Evolutionary conservation across 306 rosid species (phyloP).

Genomic region (Sechiopsis laciniata): DNA sequence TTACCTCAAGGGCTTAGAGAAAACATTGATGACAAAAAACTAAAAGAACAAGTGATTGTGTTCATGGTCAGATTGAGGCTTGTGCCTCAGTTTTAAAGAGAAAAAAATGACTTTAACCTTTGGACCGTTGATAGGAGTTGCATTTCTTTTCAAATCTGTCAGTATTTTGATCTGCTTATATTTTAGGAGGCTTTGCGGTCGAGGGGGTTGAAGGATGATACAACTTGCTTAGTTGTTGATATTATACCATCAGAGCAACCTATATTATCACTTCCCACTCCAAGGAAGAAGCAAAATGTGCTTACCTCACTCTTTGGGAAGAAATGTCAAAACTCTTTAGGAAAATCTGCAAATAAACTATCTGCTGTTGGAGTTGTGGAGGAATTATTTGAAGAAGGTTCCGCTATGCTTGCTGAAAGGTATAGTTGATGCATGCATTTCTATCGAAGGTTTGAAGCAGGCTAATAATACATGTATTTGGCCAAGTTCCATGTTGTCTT

Average conservation of each 20-base stretch:
- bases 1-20: too few species aligned
- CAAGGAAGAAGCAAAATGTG: constrained; percentile 64
- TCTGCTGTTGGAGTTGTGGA: constrained; percentile 84
- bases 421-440: constrained; percentile 20
- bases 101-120: too few species aligned
- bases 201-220: constrained; percentile 96
- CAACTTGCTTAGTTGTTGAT: constrained; percentile 96
- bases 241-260: constrained; percentile 78
- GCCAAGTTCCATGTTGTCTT: too few species aligned
- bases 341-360: constrained; percentile 67
- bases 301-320: constrained; percentile 72
- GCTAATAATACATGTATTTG: too few species aligned
- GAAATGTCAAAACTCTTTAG: constrained; percentile 52
- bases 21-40: neutral
- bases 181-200: constrained; percentile 89
- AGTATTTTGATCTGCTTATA: constrained; percentile 20
- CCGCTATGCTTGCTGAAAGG: constrained; percentile 98
- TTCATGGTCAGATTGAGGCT: neutral
- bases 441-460: too few species aligned
- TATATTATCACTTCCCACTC: constrained; percentile 57
- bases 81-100: too few species aligned
- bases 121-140: neutral
- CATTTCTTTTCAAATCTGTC: constrained; percentile 22
- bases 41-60: neutral
- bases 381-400: constrained; percentile 98